phyloP scores from a whole-genome alignment of 371 early-diverging fungal species.

The Mycotypha africana region DNA sequence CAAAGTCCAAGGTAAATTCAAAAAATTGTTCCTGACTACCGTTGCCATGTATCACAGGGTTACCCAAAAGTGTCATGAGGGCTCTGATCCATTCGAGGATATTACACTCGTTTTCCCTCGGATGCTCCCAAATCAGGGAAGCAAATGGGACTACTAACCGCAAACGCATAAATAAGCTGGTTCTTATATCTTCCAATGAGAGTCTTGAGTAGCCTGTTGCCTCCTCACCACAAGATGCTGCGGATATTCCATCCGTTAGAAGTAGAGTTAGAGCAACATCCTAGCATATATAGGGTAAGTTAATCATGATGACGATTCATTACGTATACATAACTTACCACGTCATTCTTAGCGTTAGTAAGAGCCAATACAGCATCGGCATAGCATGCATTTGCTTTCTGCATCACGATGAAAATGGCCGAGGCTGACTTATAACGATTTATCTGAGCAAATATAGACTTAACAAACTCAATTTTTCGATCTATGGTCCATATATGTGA shows the following conservation, averaged over 20 bases:
- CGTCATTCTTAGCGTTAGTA: conserved; percentile 27
- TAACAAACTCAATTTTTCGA: conserved; percentile 47
- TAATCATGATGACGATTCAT: too few relatives aligned
- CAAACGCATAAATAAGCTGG: conserved; percentile 41
- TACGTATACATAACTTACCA: too few relatives aligned
- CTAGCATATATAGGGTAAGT: too few relatives aligned
- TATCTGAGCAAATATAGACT: conserved; percentile 46
- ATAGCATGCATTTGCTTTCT: conserved; percentile 38
- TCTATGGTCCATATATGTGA: conserved; percentile 36
- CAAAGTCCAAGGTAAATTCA: conserved; percentile 57
- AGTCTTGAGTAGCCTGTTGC: too few relatives aligned
- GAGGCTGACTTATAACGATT: conserved; percentile 34
- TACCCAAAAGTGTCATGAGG: conserved; percentile 32
- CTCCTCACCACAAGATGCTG: too few relatives aligned
- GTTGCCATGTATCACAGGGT: conserved; percentile 55
- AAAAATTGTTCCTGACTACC: conserved; percentile 58
- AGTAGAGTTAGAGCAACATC: too few relatives aligned
- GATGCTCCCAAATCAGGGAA: conserved; percentile 54
- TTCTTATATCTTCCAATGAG: too few relatives aligned
- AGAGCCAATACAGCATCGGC: conserved; percentile 42
- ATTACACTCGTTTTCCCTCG: conserved; percentile 43
- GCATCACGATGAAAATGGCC: conserved; percentile 49
- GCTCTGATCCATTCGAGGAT: conserved; percentile 37
- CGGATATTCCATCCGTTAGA: too few relatives aligned
- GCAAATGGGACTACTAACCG: conserved; percentile 50